Conservation (phyloP, 2,329 filamentous ascomycete genomes). For the Aspergillus sp. region DNA sequence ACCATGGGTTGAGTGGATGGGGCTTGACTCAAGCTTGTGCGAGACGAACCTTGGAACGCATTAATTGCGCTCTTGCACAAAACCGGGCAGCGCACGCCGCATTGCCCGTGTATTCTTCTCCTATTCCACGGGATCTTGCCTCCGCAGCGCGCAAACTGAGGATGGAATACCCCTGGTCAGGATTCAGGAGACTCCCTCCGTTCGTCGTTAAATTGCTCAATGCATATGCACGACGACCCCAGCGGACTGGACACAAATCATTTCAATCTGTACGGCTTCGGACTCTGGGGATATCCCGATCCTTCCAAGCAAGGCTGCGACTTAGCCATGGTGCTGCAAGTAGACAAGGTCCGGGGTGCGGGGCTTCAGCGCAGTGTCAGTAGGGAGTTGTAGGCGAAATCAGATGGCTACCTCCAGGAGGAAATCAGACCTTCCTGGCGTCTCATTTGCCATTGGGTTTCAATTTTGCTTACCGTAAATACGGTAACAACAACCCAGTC, state of each 20-base stretch:
- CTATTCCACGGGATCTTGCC: neutral
- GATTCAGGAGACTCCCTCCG: neutral
- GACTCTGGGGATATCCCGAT: neutral
- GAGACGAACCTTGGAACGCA: slow-evolving; percentile 7
- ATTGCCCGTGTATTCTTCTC: neutral
- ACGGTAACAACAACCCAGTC: neutral
- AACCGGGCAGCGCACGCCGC: neutral
- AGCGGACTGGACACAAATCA: neutral
- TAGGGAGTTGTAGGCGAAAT: neutral
- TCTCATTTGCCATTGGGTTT: slow-evolving; percentile 1
- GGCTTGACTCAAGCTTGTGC: slow-evolving; percentile 11
- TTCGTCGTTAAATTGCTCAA: neutral
- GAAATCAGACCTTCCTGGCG: neutral
- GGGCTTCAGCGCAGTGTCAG: neutral
- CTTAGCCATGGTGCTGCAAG: slow-evolving; percentile 17
- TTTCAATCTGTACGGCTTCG: neutral
- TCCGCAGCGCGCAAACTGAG: neutral
- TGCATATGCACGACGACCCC: slow-evolving; percentile 1
- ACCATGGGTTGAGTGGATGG: neutral
- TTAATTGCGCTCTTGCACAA: neutral
- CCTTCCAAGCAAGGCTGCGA: slow-evolving; percentile 7
- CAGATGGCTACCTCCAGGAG: neutral
- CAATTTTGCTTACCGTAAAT: neutral
- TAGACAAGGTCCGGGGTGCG: slow-evolving; percentile 20
- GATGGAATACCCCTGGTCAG: neutral